Conservation (phyloP, 208 protist genomes). For the Crithidia expoeki region DNA sequence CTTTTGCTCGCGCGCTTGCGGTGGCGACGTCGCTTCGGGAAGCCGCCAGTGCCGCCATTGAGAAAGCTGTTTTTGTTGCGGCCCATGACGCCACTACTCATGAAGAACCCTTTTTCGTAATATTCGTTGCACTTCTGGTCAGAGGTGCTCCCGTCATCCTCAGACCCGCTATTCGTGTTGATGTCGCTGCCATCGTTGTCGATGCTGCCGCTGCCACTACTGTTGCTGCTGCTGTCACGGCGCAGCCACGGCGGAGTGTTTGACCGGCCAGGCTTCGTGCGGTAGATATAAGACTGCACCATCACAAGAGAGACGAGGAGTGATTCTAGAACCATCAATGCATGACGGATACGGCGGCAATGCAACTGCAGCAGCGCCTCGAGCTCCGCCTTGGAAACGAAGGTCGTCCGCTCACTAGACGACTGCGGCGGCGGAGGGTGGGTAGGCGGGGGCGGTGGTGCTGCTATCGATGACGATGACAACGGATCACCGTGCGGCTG, state of each 20-base stretch:
- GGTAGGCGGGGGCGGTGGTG: neutral
- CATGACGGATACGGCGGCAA: conserved; percentile 34
- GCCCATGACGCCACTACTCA: neutral
- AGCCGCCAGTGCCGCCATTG: conserved; percentile 1
- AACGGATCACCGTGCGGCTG: neutral
- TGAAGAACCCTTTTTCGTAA: neutral
- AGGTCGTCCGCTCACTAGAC: neutral
- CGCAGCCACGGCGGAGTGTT: conserved; percentile 19
- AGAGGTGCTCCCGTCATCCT: neutral
- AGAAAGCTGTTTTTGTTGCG: neutral
- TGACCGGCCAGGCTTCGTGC: neutral
- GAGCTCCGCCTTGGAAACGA: conserved; percentile 26
- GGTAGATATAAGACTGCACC: conserved; percentile 27
- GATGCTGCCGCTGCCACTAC: conserved; percentile 5
- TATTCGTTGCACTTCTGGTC: neutral
- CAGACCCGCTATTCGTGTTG: neutral
- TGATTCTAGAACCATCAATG: conserved; percentile 43
- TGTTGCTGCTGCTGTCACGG: conserved; percentile 21
- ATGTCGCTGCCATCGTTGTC: conserved; percentile 2
- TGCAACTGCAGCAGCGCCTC: conserved; percentile 27
- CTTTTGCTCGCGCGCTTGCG: conserved; percentile 6
- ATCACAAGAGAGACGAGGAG: conserved; percentile 36
- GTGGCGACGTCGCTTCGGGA: neutral
- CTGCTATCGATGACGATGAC: neutral
- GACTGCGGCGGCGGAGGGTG: neutral